Evolutionary conservation across 352 stramenopile genomes (phyloP).

Genomic region (Phytopythium sindhum): DNA sequence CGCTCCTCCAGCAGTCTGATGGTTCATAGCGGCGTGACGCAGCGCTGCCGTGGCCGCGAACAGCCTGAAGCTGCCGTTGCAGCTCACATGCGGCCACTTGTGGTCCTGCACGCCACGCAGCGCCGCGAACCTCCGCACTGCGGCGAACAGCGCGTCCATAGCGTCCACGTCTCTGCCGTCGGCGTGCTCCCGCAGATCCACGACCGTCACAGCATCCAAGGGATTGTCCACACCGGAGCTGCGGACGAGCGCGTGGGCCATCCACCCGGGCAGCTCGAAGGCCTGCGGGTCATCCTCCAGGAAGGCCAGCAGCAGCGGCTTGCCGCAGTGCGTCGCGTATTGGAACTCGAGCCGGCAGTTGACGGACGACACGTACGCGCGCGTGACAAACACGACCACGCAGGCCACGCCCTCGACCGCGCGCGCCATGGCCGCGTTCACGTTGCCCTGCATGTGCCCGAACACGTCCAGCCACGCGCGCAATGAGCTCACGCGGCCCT

Average conservation of each 20-base stretch:
- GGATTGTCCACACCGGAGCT: slow-evolving; percentile 33
- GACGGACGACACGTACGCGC: slow-evolving; percentile 38
- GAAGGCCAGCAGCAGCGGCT: slow-evolving; percentile 45
- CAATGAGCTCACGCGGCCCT: slow-evolving; percentile 31
- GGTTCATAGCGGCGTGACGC: slow-evolving; percentile 12
- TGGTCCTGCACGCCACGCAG: slow-evolving; percentile 13
- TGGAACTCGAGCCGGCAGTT: slow-evolving; percentile 61
- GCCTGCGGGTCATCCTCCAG: slow-evolving; percentile 33
- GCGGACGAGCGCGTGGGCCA: slow-evolving; percentile 22
- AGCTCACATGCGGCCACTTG: slow-evolving; percentile 19
- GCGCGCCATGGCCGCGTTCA: slow-evolving; percentile 58
- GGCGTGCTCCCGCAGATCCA: slow-evolving; percentile 28
- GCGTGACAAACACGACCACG: slow-evolving; percentile 52
- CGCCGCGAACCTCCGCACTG: slow-evolving; percentile 36
- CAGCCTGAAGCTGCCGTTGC: slow-evolving; percentile 42
- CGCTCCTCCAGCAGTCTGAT: not conserved
- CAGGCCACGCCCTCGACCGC: slow-evolving; percentile 54
- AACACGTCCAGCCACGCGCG: slow-evolving; percentile 57
- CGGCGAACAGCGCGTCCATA: slow-evolving; percentile 34
- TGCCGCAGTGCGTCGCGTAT: slow-evolving; percentile 36
- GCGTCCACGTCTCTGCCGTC: slow-evolving; percentile 22
- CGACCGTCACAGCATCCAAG: slow-evolving; percentile 15
- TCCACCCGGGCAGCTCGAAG: slow-evolving; percentile 34
- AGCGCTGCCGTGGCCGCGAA: slow-evolving; percentile 37
- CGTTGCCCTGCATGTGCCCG: slow-evolving; percentile 64